Conservation (phyloP, 352 stramenopile genomes). For the Phytophthora sojae region DNA sequence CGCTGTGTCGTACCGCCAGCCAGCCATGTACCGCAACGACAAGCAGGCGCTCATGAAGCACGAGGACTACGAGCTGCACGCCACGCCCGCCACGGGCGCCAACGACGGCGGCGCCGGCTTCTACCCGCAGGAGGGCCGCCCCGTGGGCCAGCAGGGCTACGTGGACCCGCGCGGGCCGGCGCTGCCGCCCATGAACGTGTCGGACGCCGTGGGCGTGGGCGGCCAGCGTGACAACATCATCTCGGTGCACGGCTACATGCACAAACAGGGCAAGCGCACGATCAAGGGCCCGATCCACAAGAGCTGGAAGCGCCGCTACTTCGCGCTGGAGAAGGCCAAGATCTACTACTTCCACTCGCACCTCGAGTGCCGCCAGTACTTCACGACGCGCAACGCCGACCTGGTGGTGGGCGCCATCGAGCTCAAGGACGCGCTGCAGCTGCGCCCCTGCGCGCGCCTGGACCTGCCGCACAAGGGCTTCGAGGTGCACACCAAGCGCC, state of each 20-base stretch:
- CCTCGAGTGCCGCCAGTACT: slow-evolving; percentile 88
- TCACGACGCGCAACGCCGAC: slow-evolving; percentile 84
- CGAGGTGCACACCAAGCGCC: slow-evolving; percentile 85
- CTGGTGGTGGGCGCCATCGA: slow-evolving; percentile 84
- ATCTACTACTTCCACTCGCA: slow-evolving; percentile 92
- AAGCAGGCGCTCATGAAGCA: slow-evolving; percentile 50
- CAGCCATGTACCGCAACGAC: slow-evolving; percentile 55
- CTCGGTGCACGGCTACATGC: slow-evolving; percentile 89
- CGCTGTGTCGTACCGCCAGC: slow-evolving; percentile 2
- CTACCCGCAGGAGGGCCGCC: slow-evolving; percentile 59
- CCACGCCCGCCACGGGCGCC: slow-evolving; percentile 58
- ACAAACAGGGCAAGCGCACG: slow-evolving; percentile 90
- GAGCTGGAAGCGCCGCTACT: slow-evolving; percentile 89
- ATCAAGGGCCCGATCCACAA: slow-evolving; percentile 91
- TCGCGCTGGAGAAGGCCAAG: slow-evolving; percentile 87
- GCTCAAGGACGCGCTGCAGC: slow-evolving; percentile 87
- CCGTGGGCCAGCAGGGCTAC: slow-evolving; percentile 61
- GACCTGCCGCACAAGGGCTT: slow-evolving; percentile 87
- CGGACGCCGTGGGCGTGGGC: slow-evolving; percentile 64
- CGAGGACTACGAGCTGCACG: slow-evolving; percentile 69
- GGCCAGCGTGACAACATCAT: slow-evolving; percentile 86
- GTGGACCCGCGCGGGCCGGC: slow-evolving; percentile 70
- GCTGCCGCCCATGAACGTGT: slow-evolving; percentile 77
- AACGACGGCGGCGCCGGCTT: slow-evolving; percentile 57
- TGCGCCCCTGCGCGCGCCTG: slow-evolving; percentile 77